A percentile compares a stretch with the other conserved stretches of the same genome.
Conservation (phyloP, 1,139 yeast species). For the Nadsonia commutata region DNA sequence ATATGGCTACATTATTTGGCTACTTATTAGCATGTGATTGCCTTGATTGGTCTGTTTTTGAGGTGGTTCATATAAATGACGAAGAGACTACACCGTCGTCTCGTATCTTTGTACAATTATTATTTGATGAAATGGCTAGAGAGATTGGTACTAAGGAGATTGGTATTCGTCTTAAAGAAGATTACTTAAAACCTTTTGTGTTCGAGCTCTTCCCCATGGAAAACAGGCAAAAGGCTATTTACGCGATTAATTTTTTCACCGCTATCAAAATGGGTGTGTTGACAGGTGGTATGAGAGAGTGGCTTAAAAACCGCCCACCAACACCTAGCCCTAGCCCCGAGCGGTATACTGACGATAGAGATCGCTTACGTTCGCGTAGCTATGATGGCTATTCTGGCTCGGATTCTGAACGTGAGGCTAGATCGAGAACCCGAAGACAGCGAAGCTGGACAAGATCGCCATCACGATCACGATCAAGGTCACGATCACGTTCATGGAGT, state of each 20-base stretch:
- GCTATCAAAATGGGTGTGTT: constrained; percentile 80
- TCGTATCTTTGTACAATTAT: constrained; percentile 66
- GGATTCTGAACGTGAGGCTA: neutral
- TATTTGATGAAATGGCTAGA: constrained; percentile 68
- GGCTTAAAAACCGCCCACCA: constrained; percentile 28
- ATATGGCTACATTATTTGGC: constrained; percentile 78
- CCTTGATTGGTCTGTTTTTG: constrained; percentile 47
- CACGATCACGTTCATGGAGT: neutral
- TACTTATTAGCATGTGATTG: constrained; percentile 63
- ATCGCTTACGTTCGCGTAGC: neutral
- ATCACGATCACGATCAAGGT: constrained; percentile 2
- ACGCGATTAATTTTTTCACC: constrained; percentile 81
- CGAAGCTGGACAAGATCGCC: constrained; percentile 6
- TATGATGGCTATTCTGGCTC: neutral
- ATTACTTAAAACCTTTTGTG: constrained; percentile 26
- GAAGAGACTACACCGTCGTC: constrained; percentile 62
- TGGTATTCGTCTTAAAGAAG: constrained; percentile 34
- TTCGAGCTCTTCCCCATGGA: constrained; percentile 29
- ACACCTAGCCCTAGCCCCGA: constrained; percentile 9
- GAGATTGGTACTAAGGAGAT: constrained; percentile 53
- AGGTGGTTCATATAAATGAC: constrained; percentile 46
- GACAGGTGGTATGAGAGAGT: constrained; percentile 69
- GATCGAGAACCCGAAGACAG: neutral
- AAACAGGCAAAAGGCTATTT: constrained; percentile 41
- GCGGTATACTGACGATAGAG: neutral